phyloP scores from a whole-genome alignment of 2,329 filamentous ascomycete species.

The Eutypella sp. region DNA sequence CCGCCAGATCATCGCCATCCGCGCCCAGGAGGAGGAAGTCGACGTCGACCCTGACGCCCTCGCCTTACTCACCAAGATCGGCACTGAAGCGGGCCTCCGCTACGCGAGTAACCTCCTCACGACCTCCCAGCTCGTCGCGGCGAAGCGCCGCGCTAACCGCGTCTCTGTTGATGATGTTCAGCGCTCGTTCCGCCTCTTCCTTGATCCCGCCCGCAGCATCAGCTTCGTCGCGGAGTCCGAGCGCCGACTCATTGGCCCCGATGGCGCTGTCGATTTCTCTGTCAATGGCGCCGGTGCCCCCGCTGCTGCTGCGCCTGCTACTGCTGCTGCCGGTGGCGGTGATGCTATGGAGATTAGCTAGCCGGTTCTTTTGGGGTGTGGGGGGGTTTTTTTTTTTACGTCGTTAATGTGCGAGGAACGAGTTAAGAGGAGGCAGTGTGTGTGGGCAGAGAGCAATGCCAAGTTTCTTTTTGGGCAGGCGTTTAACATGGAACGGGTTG shows the following conservation, averaged over 20 bases:
- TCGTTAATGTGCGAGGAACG: too few relatives aligned
- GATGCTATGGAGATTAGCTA: conserved; percentile 31
- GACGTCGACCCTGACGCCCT: conserved; percentile 86
- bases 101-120: conserved; percentile 99
- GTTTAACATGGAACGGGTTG: too few relatives aligned
- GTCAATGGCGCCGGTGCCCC: conserved; percentile 42
- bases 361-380: too few relatives aligned
- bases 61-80: conserved; percentile 91
- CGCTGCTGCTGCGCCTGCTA: neutral
- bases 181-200: conserved; percentile 90
- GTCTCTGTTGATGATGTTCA: conserved; percentile 86
- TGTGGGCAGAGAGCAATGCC: too few relatives aligned
- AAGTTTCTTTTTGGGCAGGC: too few relatives aligned
- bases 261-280: conserved; percentile 71
- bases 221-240: conserved; percentile 88
- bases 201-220: conserved; percentile 81
- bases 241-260: conserved; percentile 85
- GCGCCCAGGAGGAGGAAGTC: conserved; percentile 93
- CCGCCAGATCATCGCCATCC: conserved; percentile 84
- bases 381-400: too few relatives aligned
- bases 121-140: conserved; percentile 80
- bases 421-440: too few relatives aligned
- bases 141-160: conserved; percentile 80
- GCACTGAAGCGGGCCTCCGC: conserved; percentile 81
- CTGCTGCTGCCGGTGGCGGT: conserved; percentile 8